Percentiles rank a stretch among this genome's conserved stretches.
phyloP scores from a whole-genome alignment of 345 rosid genomes.

The Aquilaria yunnanensis region DNA sequence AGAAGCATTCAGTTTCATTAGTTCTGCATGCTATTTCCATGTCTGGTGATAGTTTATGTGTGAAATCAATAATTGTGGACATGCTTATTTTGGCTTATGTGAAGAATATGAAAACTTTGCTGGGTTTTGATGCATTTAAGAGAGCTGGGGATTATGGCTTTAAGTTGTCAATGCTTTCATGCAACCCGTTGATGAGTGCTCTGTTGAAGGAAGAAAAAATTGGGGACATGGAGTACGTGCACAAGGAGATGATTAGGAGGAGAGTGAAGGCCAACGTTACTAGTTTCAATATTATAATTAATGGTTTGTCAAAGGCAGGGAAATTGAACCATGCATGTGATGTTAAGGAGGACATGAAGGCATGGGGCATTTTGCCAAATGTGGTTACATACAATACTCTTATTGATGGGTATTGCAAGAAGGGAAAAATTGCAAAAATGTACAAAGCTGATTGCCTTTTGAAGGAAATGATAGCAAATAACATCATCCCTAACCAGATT shows the following conservation, averaged over 20 bases:
- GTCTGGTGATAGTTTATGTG: slow-evolving; percentile 40
- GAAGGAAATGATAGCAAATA: slow-evolving; percentile 57
- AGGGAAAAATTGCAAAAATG: slow-evolving; percentile 60
- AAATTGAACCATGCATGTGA: slow-evolving; percentile 64
- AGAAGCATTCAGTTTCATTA: slow-evolving; percentile 35
- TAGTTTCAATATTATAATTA: slow-evolving; percentile 54
- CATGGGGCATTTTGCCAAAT: slow-evolving; percentile 39
- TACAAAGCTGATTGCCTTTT: slow-evolving; percentile 64
- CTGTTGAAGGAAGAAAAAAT: slow-evolving; percentile 42
- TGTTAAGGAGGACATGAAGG: slow-evolving; percentile 65
- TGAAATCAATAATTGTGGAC: slow-evolving; percentile 50
- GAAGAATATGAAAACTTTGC: slow-evolving; percentile 33
- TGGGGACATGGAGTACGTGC: slow-evolving; percentile 50
- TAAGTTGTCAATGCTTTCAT: slow-evolving; percentile 56
- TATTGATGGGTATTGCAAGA: slow-evolving; percentile 66
- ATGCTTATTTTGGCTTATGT: slow-evolving; percentile 61
- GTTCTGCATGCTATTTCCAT: slow-evolving; percentile 55
- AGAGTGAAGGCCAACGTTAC: slow-evolving; percentile 36
- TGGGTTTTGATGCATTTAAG: slow-evolving; percentile 65
- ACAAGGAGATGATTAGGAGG: slow-evolving; percentile 61
- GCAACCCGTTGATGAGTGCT: slow-evolving; percentile 70
- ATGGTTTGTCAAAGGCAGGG: slow-evolving; percentile 65
- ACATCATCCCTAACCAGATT: slow-evolving; percentile 39
- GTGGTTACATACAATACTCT: slow-evolving; percentile 63
- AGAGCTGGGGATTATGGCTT: slow-evolving; percentile 69